Base-by-base conservation (phyloP, 2,329 filamentous ascomycete genomes). In the Waltergamsia citrina region DNA sequence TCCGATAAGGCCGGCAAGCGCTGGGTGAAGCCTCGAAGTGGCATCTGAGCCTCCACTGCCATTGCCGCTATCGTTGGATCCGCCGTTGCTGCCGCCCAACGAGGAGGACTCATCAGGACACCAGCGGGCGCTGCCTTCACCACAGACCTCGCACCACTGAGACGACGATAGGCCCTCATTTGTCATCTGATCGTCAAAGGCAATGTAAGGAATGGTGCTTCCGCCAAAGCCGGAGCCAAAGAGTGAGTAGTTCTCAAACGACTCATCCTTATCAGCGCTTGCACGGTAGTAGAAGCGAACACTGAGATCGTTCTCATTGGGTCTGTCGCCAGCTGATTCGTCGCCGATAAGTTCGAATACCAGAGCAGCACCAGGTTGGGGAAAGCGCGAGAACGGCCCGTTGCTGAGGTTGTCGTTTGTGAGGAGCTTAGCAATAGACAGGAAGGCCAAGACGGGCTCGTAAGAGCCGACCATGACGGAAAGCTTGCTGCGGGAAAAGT, bases 301-400 rank as follows among this genome's bases (percentile, higher is more conserved):
- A 37, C 54, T 61, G 12, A 77, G 53, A 15, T 68, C 57, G 8
- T 57, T 46, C 0, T 43, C 36, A 3, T 41, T 30, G 1, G 62
- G 61, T 38, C 38, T 38, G 17, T 18, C 43, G 41, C 26, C 42
- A 34, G 34, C 38, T 28, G 38, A 36, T 5, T 43, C 41, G n/a
- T n/a, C n/a, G 9, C 54, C 52, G 22, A 63, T 52, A 14, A 78
- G 53, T 59, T 94, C 87, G 50, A 92, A 87, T 0, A 73, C 63
- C 69, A 94, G 80, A 26, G 74, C 71, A 1, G 78, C 79, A 0
- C 85, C 86, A 24, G 86, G 85, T 42, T 79, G 69, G 0, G 82
- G 78, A 11, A 76, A 38, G 3, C 38, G 41, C 4, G 49, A 49
- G 34, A 58, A 54, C 42, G 42, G 50, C 21, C 38, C 49, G 29